Base-by-base conservation (phyloP, 371 early-diverging fungal species). In the Chytridium lagenaria region DNA sequence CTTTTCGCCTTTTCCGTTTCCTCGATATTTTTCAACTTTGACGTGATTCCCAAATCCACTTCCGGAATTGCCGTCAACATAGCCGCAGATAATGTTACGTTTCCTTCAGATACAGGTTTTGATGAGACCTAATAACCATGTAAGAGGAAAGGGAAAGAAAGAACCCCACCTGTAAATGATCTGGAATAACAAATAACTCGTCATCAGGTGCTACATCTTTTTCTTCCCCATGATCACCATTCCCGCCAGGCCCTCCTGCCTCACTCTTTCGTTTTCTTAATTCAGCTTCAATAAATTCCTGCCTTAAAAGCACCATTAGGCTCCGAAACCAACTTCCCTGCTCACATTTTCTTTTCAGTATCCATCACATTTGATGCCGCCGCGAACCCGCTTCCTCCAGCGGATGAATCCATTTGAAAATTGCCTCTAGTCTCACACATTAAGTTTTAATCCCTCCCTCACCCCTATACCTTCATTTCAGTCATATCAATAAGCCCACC, bases 41-140 rank as follows among this genome's bases (percentile, higher is more conserved):
- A 92, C 91, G 87, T 90, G 44, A 93, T 91, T 44, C 95, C 97
- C 1, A 97, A 83, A 78, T 96, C 95, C 2, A 95, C 93, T 79
- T 96, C 96, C 2, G 95, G 97, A 67, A 97, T 94, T 10, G 95
- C 93, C 7, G 95, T 94, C 40, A 97, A 77, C 95, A 97, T 95
- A 40, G 92, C 87, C 10, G 95, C 86, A 1, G 95, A 94, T 39
- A 93, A 79, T 50, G 94, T 92, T 0, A 95, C 93, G 73, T 91
- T 95, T 28, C 95, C 95, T 76, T 97, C 96, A 23, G 83, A 81
- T 31, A 92, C 88, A 0, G 87, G 87, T 71, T 88, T 88, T 49
- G 75, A 68, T 10, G 79, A 80, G 23, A 82, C 71, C 82, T 85
- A 34, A 70, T 71, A 69, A 49, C 34, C 23, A 65, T 2, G 31